A percentile compares a stretch with the other conserved stretches of the same genome.
Conservation (phyloP, 495 filamentous ascomycete genomes). For the Penicillium coffeae region DNA sequence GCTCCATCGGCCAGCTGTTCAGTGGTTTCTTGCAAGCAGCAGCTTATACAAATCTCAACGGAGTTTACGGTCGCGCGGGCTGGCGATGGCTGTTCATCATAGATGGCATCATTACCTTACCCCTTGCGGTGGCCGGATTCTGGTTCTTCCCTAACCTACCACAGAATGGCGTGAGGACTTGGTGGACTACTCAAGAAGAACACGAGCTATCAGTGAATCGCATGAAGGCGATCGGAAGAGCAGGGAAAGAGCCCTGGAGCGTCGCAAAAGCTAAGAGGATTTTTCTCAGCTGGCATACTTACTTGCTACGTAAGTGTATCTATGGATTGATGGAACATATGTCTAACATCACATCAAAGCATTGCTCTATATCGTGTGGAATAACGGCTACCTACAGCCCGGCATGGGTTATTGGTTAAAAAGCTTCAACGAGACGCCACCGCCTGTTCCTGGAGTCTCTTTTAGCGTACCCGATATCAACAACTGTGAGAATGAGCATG, state of each 20-base stretch:
- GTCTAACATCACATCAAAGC: conserved; percentile 6
- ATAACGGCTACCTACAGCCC: conserved; percentile 17
- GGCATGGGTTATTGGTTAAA: conserved; percentile 26
- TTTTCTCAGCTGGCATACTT: conserved; percentile 26
- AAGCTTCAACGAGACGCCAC: conserved; percentile 22
- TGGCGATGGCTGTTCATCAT: conserved; percentile 40
- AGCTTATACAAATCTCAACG: conserved; percentile 44
- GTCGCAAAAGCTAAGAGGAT: conserved; percentile 20
- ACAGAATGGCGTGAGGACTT: conserved; percentile 20
- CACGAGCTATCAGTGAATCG: conserved; percentile 18
- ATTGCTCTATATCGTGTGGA: conserved; percentile 21
- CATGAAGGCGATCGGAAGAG: conserved; percentile 22
- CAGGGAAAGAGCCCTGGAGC: conserved; percentile 22
- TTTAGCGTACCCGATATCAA: conserved; percentile 20
- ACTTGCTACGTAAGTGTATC: conserved; percentile 22
- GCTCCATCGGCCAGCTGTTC: conserved; percentile 46
- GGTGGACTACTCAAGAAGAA: conserved; percentile 26
- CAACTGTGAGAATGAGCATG: conserved; percentile 12
- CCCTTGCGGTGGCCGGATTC: conserved; percentile 46
- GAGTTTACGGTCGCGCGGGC: conserved; percentile 35
- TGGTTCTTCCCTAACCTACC: conserved; percentile 47
- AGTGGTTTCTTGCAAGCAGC: conserved; percentile 53
- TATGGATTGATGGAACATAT: background rate
- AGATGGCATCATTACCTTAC: conserved; percentile 38
- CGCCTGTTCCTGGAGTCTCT: conserved; percentile 21